A percentile compares a stretch with the other conserved stretches of the same genome.
These are phyloP conservation scores for Periconia digitata DNA, from an alignment of 2,329 filamentous ascomycete species.

Conservation along the genomic window DNA sequence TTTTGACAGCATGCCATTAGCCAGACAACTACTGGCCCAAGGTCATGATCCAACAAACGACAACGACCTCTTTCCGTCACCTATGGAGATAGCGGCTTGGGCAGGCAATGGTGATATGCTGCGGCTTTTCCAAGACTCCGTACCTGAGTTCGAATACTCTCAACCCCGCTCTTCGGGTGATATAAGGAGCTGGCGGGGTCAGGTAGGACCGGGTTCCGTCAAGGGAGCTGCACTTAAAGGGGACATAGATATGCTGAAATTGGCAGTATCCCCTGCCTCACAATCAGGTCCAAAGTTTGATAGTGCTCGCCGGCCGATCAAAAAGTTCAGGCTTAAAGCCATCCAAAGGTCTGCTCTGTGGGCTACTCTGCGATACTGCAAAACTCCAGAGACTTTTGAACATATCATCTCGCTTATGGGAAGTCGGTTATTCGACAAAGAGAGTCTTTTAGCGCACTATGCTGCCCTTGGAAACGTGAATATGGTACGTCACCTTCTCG, in stretches of 20 bases:
- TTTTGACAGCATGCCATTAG: too few relatives aligned
- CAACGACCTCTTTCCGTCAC: too few relatives aligned
- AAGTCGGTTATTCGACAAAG: not conserved
- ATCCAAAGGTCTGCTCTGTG: not conserved
- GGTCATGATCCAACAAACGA: too few relatives aligned
- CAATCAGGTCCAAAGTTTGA: not conserved
- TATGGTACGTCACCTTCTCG: not conserved
- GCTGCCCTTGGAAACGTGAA: not conserved
- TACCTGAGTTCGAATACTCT: too few relatives aligned
- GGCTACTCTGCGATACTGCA: not conserved
- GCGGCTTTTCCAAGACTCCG: too few relatives aligned
- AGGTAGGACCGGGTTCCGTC: not conserved
- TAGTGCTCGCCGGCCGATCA: not conserved
- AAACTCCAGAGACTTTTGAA: not conserved
- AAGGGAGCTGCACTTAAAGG: not conserved
- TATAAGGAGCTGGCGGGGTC: too few relatives aligned
- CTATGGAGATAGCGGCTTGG: too few relatives aligned
- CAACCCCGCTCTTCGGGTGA: too few relatives aligned
- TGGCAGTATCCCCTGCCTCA: not conserved
- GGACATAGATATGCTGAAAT: not conserved
- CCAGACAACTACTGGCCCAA: too few relatives aligned
- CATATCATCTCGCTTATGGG: not conserved
- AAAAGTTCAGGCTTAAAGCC: not conserved
- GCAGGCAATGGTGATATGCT: too few relatives aligned
- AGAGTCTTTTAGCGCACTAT: not conserved